Base-by-base conservation (phyloP, 805 yeast genomes). In the Lipomyces mesembrius region DNA sequence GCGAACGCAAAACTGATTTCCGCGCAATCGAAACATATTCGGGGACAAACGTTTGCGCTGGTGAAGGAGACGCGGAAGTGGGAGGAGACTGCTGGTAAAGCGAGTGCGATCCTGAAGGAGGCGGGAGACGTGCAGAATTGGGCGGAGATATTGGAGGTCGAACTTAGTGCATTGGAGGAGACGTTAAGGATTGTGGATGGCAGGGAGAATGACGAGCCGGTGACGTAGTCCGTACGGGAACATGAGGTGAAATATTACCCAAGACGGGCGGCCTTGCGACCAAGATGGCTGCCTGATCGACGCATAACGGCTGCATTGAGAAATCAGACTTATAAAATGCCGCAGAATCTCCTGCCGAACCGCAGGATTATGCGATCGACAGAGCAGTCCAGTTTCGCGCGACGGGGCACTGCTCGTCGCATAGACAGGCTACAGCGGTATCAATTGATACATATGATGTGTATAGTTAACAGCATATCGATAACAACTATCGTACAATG, bases 101-200 rank as follows among this genome's bases (percentile, higher is more conserved):
- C 71, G 3, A 60, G 62, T 3, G 46, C 22, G 25, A 59, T 57
- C 8, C 35, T 68, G 52, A 68, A 68, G 68, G 78, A 77, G 56
- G 69, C 77, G 2, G 81, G 79, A 0, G 79, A 80, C 60, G 74
- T 85, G 2, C 90, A 87, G 72, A 79, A 81, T 55, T 81, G 85
- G 71, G 87, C 91, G 0, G 97, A 92, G 74, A 68, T 83, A 17
- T 74, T 90, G 2, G 96, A 92, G 76, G 89, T 88, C 70, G 87
- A 88, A 60, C 77, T 92, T 22, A 78, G 97, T 58, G 86, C 90
- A 1, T 76, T 92, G 56, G 97, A 92, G 74, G 77, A 80, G 54
- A 83, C 92, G 0, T 71, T 83, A 60, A 74, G 76, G 60, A 71
- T 81, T 22, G 75, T 83, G 2, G 72, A 75, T 25, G 79, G 77